Percentiles rank a stretch among this genome's conserved stretches.
These are phyloP conservation scores for Suillus americanus DNA, from an alignment of 768 basidiomycete genomes.

Conservation along the genomic window DNA sequence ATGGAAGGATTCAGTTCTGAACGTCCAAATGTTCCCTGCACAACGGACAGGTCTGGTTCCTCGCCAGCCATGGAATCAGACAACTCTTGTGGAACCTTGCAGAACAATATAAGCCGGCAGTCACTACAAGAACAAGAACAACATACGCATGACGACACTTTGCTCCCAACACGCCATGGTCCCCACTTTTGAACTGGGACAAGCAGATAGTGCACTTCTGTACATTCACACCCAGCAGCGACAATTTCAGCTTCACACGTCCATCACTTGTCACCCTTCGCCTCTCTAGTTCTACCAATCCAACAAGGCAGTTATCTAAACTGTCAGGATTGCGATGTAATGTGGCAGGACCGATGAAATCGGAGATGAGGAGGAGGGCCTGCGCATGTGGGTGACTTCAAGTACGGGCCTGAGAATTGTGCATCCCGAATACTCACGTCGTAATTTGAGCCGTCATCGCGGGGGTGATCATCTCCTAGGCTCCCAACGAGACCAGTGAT, in stretches of 20 bases:
- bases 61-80: constrained; percentile 59
- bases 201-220: constrained; percentile 76
- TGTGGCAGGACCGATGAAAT: constrained; percentile 58
- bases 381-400: constrained; percentile 30
- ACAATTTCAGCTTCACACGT: constrained; percentile 69
- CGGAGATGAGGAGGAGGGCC: constrained; percentile 60
- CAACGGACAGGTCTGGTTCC: constrained; percentile 62
- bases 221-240: constrained; percentile 59
- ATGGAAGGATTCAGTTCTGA: constrained; percentile 17
- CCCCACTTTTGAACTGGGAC: constrained; percentile 62
- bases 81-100: constrained; percentile 61
- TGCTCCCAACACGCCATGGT: constrained; percentile 55
- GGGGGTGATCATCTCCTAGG: constrained; percentile 42
- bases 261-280: constrained; percentile 62
- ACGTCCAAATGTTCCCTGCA: constrained; percentile 51
- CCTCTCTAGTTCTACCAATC: constrained; percentile 55
- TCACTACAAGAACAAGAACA: neutral
- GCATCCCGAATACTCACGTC: constrained; percentile 52
- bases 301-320: constrained; percentile 31
- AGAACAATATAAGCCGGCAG: constrained; percentile 11
- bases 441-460: constrained; percentile 53
- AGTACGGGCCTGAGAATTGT: constrained; percentile 14
- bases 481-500: constrained; percentile 61
- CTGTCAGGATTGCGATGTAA: constrained; percentile 21
- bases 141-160: constrained; percentile 59